Base-by-base conservation (phyloP, 352 stramenopile genomes). In the Globisporangium nodosum region DNA sequence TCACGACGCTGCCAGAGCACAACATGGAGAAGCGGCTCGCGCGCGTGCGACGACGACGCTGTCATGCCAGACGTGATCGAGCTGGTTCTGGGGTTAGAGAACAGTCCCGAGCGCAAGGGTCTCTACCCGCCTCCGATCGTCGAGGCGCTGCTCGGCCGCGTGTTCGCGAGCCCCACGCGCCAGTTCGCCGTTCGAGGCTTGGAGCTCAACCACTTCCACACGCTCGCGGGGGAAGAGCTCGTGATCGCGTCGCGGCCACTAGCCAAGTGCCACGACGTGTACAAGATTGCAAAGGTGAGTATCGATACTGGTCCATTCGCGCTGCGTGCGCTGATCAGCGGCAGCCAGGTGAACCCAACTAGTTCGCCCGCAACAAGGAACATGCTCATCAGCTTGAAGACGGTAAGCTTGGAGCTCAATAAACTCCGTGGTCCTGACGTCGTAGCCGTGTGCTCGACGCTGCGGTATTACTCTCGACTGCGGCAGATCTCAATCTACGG, bases 391-490 rank as follows among this genome's bases (percentile, higher is more conserved):
- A 52, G 47, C 47, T 33, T 46, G 13, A 60, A 37, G 21, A 37
- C 37, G 2, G 30, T 46, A 21, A 16, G 33, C 16, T 8, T 60
- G 13, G 24, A 53, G 18, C 12, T 15, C 16, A 18, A 21, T 8
- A 9, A 3, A 12, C 27, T 53, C 3, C 3, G 11, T 9, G n/a
- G 24, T 6, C 11, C 12, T 24, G 11, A 42, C 5, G 16, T 52
- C 21, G 54, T 20, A 0, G 45, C 54, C 5, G 13, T 59, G 9
- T 59, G 54, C n/a, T 43, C 54, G 43, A 5, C 54, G 45, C 45
- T 60, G n/a, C 54, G 45, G 16, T 60, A 53, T 20, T 30, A 46
- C 18, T 60, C 21, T n/a, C 46, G 35, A 5, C 21, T 60, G 11
- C 31, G 43, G 11, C 13, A 21, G 20, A 5, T 53, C 9, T 13